A percentile compares a stretch with the other conserved stretches of the same genome.
These are phyloP conservation scores for Candida neerlandica DNA, from an alignment of 1,139 yeast species.

Conservation along the genomic window DNA sequence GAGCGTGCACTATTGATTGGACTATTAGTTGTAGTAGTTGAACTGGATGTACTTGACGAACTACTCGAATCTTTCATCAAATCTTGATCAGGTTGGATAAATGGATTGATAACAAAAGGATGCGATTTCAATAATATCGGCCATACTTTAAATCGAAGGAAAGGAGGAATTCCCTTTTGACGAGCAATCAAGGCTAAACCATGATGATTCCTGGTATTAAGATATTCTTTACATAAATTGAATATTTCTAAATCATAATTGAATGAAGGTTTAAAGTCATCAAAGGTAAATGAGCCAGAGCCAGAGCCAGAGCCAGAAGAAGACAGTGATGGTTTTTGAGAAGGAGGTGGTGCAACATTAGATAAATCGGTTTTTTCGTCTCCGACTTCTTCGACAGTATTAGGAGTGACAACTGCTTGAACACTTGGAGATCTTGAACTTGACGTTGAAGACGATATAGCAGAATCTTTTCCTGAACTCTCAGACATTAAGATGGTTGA, in stretches of 20 bases:
- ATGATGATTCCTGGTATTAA: constrained; percentile 56
- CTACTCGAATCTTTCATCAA: constrained; percentile 16
- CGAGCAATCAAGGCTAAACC: constrained; percentile 81
- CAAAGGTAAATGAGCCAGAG: no score
- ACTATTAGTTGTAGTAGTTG: not conserved
- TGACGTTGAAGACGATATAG: constrained; percentile 4
- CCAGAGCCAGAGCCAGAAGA: not conserved
- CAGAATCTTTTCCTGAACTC: constrained; percentile 3
- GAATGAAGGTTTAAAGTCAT: constrained; percentile 36
- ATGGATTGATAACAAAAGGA: constrained; percentile 81
- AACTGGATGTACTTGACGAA: constrained; percentile 2
- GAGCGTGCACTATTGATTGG: constrained; percentile 13
- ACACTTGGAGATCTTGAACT: constrained; percentile 5
- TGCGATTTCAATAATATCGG: constrained; percentile 79
- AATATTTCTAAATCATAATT: constrained; percentile 45
- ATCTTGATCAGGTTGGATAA: constrained; percentile 57
- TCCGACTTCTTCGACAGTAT: constrained; percentile 2
- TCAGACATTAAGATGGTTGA: constrained; percentile 1
- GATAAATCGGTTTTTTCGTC: not conserved
- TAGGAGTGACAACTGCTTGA: constrained; percentile 5
- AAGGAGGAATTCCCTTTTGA: constrained; percentile 85
- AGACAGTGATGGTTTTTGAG: constrained; percentile 5
- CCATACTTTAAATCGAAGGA: constrained; percentile 79
- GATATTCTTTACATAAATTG: constrained; percentile 40
- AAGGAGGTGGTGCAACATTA: constrained; percentile 4